phyloP scores from a whole-genome alignment of 345 rosid genomes.

The Eucalyptus sideroxylon region DNA sequence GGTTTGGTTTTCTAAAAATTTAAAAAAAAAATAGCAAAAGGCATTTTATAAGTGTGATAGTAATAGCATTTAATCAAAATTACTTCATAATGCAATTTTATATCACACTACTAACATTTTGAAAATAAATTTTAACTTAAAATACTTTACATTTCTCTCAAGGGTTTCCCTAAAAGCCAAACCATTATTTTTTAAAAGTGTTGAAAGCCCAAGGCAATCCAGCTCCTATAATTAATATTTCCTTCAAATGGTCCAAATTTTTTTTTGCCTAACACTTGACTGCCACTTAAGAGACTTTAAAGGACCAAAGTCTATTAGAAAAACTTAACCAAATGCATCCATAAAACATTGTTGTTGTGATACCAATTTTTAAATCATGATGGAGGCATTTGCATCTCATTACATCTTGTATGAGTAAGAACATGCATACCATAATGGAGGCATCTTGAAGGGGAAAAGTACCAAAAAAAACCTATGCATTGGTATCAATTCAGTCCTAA shows the following conservation, averaged over 20 bases:
- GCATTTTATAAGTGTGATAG: too few species aligned
- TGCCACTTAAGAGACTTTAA: not conserved
- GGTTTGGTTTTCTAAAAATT: rapidly evolving
- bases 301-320: not conserved
- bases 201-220: rapidly evolving
- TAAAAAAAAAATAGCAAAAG: not conserved
- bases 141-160: rapidly evolving
- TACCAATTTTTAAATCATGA: not conserved
- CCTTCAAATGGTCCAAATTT: not conserved
- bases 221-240: too few species aligned
- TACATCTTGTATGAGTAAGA: not conserved
- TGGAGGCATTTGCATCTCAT: not conserved
- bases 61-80: not conserved
- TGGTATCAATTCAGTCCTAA: too few species aligned
- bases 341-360: not conserved
- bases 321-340: not conserved
- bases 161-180: rapidly evolving
- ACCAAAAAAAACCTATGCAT: too few species aligned
- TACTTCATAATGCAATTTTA: not conserved
- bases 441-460: too few species aligned
- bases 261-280: not conserved
- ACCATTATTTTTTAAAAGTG: rapidly evolving
- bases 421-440: not conserved
- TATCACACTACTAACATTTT: too few species aligned
- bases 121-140: too few species aligned